Conservation (phyloP, 306 rosid genomes). For the Glycyrrhiza uralensis region DNA sequence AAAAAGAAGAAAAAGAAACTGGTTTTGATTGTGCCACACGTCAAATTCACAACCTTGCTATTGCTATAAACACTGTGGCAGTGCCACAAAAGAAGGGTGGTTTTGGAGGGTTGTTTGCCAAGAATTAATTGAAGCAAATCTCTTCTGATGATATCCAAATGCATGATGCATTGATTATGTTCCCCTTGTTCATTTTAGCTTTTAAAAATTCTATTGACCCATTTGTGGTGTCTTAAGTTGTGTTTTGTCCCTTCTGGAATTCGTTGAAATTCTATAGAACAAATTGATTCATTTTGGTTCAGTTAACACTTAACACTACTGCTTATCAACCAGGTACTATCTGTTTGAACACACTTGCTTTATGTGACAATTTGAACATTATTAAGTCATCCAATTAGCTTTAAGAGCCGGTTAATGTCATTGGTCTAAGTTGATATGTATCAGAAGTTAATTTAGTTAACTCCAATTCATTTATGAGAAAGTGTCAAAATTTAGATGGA, state of each 20-base stretch:
- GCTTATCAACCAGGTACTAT: neutral
- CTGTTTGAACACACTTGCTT: neutral
- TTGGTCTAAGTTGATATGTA: neutral
- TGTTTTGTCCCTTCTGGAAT: conserved; percentile 24
- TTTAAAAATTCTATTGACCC: conserved; percentile 15
- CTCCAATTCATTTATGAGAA: neutral
- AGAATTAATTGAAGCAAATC: conserved; percentile 41
- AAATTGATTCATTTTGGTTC: conserved; percentile 15
- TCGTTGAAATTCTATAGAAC: conserved; percentile 16
- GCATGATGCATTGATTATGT: neutral
- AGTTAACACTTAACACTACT: neutral
- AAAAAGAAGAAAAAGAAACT: neutral
- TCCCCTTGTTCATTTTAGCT: conserved; percentile 26
- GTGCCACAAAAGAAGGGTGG: conserved; percentile 69
- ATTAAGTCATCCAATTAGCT: neutral
- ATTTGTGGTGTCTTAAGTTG: neutral
- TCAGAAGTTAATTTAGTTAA: neutral
- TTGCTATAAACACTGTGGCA: conserved; percentile 30
- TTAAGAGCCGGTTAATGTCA: neutral
- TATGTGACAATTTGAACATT: neutral
- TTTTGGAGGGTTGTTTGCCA: conserved; percentile 69
- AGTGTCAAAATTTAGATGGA: neutral
- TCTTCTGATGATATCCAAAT: neutral
- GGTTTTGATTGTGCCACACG: conserved; percentile 30
- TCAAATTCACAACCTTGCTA: conserved; percentile 21